Percentiles rank a stretch among this genome's conserved stretches.
Evolutionary conservation across 805 yeast genomes (phyloP).

Genomic region (Kuraishia ogatae): DNA sequence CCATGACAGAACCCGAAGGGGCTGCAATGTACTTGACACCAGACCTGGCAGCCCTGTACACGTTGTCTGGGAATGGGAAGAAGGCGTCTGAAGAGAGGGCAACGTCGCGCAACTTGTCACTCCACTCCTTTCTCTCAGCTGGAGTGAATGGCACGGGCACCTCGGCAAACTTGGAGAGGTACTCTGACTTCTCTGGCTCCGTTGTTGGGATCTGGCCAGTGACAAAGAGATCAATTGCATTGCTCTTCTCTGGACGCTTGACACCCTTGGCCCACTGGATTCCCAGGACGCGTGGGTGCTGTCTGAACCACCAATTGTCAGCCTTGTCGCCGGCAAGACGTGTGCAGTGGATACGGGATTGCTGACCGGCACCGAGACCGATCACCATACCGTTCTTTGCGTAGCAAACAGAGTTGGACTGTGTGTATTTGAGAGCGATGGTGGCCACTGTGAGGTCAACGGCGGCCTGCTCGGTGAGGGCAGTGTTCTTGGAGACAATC

Average conservation of each 20-base stretch:
- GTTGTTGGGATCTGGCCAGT: conserved; percentile 83
- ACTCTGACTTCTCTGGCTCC: conserved; percentile 91
- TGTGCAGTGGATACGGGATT: conserved; percentile 98
- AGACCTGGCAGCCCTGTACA: conserved; percentile 92
- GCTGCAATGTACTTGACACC: conserved; percentile 97
- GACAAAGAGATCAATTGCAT: conserved; percentile 92
- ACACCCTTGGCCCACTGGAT: conserved; percentile 98
- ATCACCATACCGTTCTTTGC: conserved; percentile 99
- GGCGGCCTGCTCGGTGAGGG: conserved; percentile 83
- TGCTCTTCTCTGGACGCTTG: conserved; percentile 97
- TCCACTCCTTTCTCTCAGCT: conserved; percentile 85
- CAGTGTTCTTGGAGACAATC: conserved; percentile 80
- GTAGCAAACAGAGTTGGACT: conserved; percentile 96
- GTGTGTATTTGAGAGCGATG: conserved; percentile 94
- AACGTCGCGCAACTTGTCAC: conserved; percentile 69
- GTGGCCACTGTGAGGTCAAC: conserved; percentile 96
- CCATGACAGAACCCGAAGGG: conserved; percentile 97
- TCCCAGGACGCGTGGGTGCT: conserved; percentile 87
- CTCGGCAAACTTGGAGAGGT: conserved; percentile 77
- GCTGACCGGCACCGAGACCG: conserved; percentile 99
- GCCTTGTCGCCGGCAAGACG: conserved; percentile 99
- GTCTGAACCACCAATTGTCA: conserved; percentile 99
- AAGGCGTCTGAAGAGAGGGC: conserved; percentile 96
- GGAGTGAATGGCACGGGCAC: conserved; percentile 78
- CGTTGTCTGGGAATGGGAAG: conserved; percentile 99